A percentile compares a stretch with the other conserved stretches of the same genome.
These are phyloP conservation scores for Rhinocladiella mackenziei DNA, from an alignment of 2,329 filamentous ascomycete genomes.

Conservation along the genomic window DNA sequence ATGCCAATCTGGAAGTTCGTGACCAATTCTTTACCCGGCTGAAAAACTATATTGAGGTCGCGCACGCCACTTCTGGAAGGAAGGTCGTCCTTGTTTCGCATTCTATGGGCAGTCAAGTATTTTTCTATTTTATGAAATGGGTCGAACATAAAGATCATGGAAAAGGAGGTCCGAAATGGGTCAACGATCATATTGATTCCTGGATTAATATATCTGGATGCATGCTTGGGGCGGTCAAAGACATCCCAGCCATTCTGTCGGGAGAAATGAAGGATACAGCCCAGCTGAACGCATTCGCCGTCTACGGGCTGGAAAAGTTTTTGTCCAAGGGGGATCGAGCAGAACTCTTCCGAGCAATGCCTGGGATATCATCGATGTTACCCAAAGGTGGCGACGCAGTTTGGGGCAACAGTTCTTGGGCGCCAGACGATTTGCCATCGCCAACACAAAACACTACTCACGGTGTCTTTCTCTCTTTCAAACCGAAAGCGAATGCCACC, in stretches of 20 bases:
- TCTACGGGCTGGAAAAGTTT: constrained; percentile 96
- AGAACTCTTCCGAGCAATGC: constrained; percentile 95
- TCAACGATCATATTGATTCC: constrained; percentile 80
- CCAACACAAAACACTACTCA: constrained; percentile 54
- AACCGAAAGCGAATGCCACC: constrained; percentile 55
- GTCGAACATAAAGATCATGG: constrained; percentile 76
- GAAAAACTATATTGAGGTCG: constrained; percentile 85
- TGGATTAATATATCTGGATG: constrained; percentile 99
- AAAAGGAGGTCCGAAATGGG: constrained; percentile 79
- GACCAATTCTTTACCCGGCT: constrained; percentile 93
- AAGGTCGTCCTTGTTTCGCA: constrained; percentile 88
- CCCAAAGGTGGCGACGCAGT: constrained; percentile 88
- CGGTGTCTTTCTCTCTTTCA: constrained; percentile 83
- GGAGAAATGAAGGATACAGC: constrained; percentile 99
- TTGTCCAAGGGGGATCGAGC: constrained; percentile 83
- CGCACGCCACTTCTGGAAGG: constrained; percentile 64
- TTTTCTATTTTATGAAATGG: constrained; percentile 76
- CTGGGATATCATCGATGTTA: constrained; percentile 92
- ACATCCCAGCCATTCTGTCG: constrained; percentile 80
- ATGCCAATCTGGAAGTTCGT: constrained; percentile 79
- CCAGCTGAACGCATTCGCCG: constrained; percentile 91
- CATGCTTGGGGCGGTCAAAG: constrained; percentile 93
- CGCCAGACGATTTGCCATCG: constrained; percentile 80
- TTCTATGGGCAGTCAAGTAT: constrained; percentile 95
- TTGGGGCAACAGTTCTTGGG: constrained; percentile 87